Conservation (phyloP, 2,329 filamentous ascomycete genomes). For the Raffaelea arxii region DNA sequence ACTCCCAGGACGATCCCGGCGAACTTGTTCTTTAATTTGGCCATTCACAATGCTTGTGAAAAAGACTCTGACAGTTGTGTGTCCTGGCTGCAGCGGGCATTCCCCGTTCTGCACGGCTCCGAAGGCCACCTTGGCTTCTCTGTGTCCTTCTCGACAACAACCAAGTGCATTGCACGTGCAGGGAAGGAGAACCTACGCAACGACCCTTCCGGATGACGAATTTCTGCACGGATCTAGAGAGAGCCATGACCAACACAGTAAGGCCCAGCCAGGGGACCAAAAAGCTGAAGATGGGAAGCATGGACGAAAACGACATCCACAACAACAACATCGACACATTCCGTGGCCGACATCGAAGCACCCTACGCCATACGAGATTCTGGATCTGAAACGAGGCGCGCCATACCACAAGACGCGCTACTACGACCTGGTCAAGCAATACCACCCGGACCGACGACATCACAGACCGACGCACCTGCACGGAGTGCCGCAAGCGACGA, state of each 20-base stretch:
- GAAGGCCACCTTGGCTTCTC: too few species aligned
- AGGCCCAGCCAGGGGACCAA: not conserved
- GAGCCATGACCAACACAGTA: not conserved
- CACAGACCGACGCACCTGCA: slow-evolving; percentile 21
- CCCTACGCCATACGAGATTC: slow-evolving; percentile 87
- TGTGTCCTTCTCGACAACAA: too few species aligned
- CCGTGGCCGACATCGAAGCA: slow-evolving; percentile 37
- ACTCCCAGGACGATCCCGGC: too few species aligned
- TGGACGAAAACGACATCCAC: not conserved
- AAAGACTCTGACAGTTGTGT: too few species aligned
- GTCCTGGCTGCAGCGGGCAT: too few species aligned
- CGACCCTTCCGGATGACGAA: too few species aligned
- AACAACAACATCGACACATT: not conserved
- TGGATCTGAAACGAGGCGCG: slow-evolving; percentile 45
- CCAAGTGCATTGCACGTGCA: too few species aligned
- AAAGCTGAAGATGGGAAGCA: not conserved
- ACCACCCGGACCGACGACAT: slow-evolving; percentile 71
- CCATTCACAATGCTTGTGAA: too few species aligned
- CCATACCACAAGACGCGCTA: slow-evolving; percentile 77
- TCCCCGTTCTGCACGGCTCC: too few species aligned
- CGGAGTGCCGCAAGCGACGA: slow-evolving; percentile 47
- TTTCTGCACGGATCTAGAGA: too few species aligned
- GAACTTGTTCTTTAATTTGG: too few species aligned
- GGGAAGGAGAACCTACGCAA: too few species aligned
- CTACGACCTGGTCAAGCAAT: slow-evolving; percentile 88